These are phyloP conservation scores for Colletotrichum sp. DNA, from an alignment of 2,329 filamentous ascomycete species.

Conservation along the genomic window DNA sequence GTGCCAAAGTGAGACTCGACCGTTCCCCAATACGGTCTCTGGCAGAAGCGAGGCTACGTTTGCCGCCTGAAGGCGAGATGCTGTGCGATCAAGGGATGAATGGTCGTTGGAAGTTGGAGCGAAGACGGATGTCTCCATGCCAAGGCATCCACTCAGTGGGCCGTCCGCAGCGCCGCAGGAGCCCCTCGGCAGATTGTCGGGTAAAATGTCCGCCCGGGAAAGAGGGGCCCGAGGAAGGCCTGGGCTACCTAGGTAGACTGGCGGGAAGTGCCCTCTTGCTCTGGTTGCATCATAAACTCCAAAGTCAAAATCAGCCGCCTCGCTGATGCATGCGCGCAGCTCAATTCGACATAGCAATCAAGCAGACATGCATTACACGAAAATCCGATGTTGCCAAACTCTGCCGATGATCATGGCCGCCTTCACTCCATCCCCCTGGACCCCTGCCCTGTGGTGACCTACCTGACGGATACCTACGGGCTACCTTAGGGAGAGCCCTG, in stretches of 20 bases:
- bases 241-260: neutral
- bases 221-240: neutral
- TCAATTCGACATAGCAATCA: neutral
- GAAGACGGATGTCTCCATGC: neutral
- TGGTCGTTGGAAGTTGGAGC: neutral
- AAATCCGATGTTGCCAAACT: conserved; percentile 8
- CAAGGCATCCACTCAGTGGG: neutral
- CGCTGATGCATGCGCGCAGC: neutral
- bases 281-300: neutral
- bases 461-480: neutral
- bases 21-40: neutral
- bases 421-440: neutral
- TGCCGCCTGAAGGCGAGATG: neutral
- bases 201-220: neutral
- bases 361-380: neutral
- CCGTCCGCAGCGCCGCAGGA: neutral
- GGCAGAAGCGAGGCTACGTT: neutral
- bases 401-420: neutral
- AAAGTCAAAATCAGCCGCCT: neutral
- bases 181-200: neutral
- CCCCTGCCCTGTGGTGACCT: neutral
- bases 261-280: neutral
- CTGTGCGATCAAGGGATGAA: neutral
- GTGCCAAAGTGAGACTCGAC: neutral
- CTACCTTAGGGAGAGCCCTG: neutral